Base-by-base conservation (phyloP, 225 moss, liverwort and hornwort species). In the Pleurozium schreberi region DNA sequence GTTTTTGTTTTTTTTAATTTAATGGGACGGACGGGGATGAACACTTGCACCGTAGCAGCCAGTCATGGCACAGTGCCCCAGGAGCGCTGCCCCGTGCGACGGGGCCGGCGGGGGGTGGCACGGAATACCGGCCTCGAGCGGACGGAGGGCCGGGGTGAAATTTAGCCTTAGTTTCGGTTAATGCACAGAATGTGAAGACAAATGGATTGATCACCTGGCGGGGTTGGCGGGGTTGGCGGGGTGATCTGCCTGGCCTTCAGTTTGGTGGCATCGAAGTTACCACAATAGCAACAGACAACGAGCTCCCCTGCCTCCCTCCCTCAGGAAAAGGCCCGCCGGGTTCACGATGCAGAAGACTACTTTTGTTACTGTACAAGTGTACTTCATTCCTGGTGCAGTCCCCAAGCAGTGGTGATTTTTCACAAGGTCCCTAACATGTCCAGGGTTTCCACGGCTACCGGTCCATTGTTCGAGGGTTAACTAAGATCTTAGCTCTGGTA, bases 1-100 rank as follows among this genome's bases (percentile, higher is more conserved):
- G n/a, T n/a, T n/a, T n/a, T n/a, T n/a, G n/a, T 73, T 73, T 45
- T 42, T 4, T 33, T 26, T 45, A 1, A 45, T 36, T 18, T 25
- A 43, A 27, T 55, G 70, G 62, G 60, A 28, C 25, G 12, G 30
- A 66, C n/a, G n/a, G n/a, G n/a, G 63, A 14, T 62, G 63, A 47
- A 45, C 82, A 82, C 43, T 49, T 59, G 84, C 85, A 88, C 85
- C 82, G 88, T 77, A 87, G 90, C 85, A 92, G 92, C 90, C 90
- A 88, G 90, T 92, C 90, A 76, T 63, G 90, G 90, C 92, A 69
- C 85, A 82, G 40, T 47, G 82, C 63, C 85, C 90, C 47, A 90
- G 74, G 22, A 22, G 60, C 75, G 67, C 25, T 49, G 87, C 87
- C 87, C 58, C 79, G 66, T 87, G 80, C 91, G 77, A 25, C 78